Percentiles rank a stretch among this genome's conserved stretches.
phyloP scores from a whole-genome alignment of 192 early-diverging fungal genomes.

The Phycomyces blakesleeanus region DNA sequence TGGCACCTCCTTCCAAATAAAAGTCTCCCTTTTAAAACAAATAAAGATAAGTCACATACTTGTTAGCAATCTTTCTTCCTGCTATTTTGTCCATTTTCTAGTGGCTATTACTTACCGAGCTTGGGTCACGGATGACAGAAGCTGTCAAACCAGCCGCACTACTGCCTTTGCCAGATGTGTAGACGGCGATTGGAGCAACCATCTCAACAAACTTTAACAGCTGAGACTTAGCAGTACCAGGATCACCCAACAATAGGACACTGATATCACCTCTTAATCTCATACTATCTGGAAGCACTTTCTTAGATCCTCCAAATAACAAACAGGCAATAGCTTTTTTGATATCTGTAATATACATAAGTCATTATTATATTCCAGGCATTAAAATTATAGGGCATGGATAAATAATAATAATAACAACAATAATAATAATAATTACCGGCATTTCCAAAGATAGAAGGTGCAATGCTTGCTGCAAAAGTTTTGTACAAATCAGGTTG shows the following conservation, averaged over 20 bases:
- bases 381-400: too few relatives aligned
- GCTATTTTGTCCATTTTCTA: neutral
- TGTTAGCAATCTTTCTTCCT: neutral
- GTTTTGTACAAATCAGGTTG: constrained; percentile 83
- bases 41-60: neutral
- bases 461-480: constrained; percentile 92
- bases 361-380: neutral
- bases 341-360: constrained; percentile 64
- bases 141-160: constrained; percentile 98
- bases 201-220: constrained; percentile 98
- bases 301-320: constrained; percentile 95
- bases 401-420: too few relatives aligned
- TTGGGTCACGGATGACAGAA: constrained; percentile 90
- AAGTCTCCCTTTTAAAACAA: constrained; percentile 74
- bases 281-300: constrained; percentile 95
- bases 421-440: constrained; percentile 51
- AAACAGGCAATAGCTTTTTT: constrained; percentile 94
- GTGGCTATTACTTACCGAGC: constrained; percentile 51
- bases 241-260: constrained; percentile 94
- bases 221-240: constrained; percentile 98
- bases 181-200: constrained; percentile 96
- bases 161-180: constrained; percentile 98
- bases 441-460: constrained; percentile 91
- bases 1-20: constrained; percentile 96
- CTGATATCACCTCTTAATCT: constrained; percentile 96